Conservation (phyloP, 1,139 yeast species). For the Saccharomycopsis hybrid region DNA sequence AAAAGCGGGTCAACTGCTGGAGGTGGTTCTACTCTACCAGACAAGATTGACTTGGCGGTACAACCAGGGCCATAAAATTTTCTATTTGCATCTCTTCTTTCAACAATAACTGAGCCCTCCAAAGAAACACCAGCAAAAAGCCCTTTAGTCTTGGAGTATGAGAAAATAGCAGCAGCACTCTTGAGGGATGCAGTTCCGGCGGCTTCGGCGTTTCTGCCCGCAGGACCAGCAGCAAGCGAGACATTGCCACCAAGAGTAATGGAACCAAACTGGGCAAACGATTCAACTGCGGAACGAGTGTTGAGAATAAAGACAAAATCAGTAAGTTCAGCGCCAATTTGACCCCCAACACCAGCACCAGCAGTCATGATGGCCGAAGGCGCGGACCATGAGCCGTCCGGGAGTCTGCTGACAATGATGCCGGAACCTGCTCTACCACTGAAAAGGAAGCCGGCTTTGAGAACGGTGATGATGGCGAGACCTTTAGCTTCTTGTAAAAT, state of each 20-base stretch:
- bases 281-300: slow-evolving; percentile 79
- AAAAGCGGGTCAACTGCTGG: slow-evolving; percentile 88
- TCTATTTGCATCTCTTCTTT: slow-evolving; percentile 94
- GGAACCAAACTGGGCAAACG: slow-evolving; percentile 92
- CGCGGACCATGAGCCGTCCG: slow-evolving; percentile 97
- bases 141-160: slow-evolving; percentile 95
- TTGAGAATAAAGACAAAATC: slow-evolving; percentile 93
- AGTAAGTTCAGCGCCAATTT: slow-evolving; percentile 92
- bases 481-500: slow-evolving; percentile 89
- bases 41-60: slow-evolving; percentile 74
- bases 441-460: slow-evolving; percentile 92
- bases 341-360: slow-evolving; percentile 99
- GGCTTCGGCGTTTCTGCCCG: slow-evolving; percentile 97
- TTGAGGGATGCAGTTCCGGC: slow-evolving; percentile 92
- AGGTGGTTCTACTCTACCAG: slow-evolving; percentile 87
- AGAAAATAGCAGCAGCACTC: slow-evolving; percentile 83
- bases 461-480: slow-evolving; percentile 80
- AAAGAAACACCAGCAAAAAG: slow-evolving; percentile 94
- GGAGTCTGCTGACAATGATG: slow-evolving; percentile 85
- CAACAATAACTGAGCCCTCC: slow-evolving; percentile 92
- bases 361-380: slow-evolving; percentile 95
- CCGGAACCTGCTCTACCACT: slow-evolving; percentile 98
- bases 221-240: slow-evolving; percentile 97
- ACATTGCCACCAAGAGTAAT: slow-evolving; percentile 93
- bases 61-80: slow-evolving; percentile 86